Percentiles rank a stretch among this genome's conserved stretches.
Conservation (phyloP, 2,329 filamentous ascomycete species). For the Graphilbum sp. region DNA sequence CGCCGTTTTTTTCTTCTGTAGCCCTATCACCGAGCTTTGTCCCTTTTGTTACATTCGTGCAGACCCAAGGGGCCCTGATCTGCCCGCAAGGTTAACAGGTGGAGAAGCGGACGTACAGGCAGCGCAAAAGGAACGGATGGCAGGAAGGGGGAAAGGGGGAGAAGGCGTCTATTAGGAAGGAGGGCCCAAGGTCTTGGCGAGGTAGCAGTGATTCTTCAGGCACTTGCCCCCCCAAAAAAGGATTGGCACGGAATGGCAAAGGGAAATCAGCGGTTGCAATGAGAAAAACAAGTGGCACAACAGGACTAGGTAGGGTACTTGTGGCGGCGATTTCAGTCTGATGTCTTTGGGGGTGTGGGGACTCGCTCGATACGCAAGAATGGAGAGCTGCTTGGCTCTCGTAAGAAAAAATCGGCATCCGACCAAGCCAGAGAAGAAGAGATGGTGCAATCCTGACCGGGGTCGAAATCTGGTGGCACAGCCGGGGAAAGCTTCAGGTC, state of each 20-base stretch:
- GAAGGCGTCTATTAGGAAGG: neutral
- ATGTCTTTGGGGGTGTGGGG: too few relatives aligned
- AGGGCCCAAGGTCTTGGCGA: neutral
- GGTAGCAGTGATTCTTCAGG: too few relatives aligned
- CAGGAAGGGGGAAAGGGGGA: neutral
- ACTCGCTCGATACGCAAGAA: too few relatives aligned
- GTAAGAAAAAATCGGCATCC: too few relatives aligned
- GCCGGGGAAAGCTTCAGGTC: neutral
- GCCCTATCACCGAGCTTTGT: neutral
- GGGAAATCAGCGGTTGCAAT: too few relatives aligned
- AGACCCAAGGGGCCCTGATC: neutral
- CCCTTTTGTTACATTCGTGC: neutral
- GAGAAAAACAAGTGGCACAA: too few relatives aligned
- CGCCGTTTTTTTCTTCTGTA: neutral
- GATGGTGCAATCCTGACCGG: neutral
- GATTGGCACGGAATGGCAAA: too few relatives aligned
- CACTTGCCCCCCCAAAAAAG: too few relatives aligned
- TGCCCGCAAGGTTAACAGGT: slow-evolving; percentile 2
- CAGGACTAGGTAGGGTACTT: too few relatives aligned
- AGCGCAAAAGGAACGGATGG: neutral
- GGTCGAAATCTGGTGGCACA: neutral
- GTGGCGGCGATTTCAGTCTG: too few relatives aligned
- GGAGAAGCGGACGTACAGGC: neutral
- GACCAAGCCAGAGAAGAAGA: neutral
- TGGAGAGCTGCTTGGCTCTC: too few relatives aligned